Evolutionary conservation across 73 alveolate species (phyloP).

Genomic region (Paramecium sonneborni): DNA sequence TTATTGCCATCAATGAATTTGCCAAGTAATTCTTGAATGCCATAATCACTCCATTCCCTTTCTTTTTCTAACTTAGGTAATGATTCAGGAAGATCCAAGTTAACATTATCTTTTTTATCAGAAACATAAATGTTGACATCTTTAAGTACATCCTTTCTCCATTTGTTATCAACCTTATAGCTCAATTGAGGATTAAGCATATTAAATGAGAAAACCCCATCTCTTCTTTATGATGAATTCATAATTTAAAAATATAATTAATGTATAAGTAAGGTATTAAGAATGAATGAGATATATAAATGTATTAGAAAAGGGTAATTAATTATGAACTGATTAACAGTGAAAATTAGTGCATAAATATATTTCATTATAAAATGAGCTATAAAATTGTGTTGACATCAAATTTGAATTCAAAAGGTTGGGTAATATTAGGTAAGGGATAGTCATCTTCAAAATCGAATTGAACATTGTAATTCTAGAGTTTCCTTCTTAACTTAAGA

Average conservation of each 20-base stretch:
- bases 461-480: neutral
- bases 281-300: too few species aligned
- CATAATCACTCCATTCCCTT: conserved; percentile 49
- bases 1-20: conserved; percentile 5
- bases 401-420: too few species aligned
- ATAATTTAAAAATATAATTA: neutral
- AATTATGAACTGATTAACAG: neutral
- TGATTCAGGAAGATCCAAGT: conserved; percentile 37
- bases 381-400: neutral
- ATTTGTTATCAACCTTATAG: neutral
- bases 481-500: too few species aligned
- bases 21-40: conserved; percentile 19
- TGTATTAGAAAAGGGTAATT: too few species aligned
- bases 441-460: too few species aligned
- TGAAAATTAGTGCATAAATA: neutral
- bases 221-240: conserved; percentile 49
- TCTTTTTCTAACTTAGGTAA: conserved; percentile 44
- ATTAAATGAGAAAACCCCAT: conserved; percentile 37
- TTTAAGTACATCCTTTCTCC: conserved; percentile 44
- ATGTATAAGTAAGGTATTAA: too few species aligned
- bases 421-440: neutral
- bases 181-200: neutral
- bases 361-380: too few species aligned
- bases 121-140: conserved; percentile 40
- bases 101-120: conserved; percentile 24